A percentile compares a stretch with the other conserved stretches of the same genome.
These are phyloP conservation scores for Tetraselmis striata DNA, from an alignment of 139 green algal genomes.

Conservation along the genomic window DNA sequence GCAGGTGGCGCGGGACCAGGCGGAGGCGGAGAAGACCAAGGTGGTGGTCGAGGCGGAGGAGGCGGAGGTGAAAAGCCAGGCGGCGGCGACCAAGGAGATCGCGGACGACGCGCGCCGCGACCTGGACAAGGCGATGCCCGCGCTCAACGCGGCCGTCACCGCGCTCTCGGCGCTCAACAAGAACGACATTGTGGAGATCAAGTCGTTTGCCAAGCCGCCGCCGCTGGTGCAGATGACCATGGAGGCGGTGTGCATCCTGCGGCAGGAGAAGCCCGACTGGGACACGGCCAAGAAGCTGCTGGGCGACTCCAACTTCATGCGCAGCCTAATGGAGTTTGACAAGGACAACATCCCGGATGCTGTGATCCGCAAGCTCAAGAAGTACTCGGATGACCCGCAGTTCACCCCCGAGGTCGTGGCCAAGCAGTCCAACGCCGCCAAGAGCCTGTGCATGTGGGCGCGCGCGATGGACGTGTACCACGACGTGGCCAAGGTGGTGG, in stretches of 20 bases:
- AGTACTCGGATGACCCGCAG: constrained; percentile 52
- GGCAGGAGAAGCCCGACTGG: constrained; percentile 74
- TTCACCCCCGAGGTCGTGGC: constrained; percentile 67
- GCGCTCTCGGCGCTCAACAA: constrained; percentile 77
- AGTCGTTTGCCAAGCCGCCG: constrained; percentile 14
- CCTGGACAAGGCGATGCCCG: constrained; percentile 76
- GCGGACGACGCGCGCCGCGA: constrained; percentile 73
- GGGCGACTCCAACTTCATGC: constrained; percentile 65
- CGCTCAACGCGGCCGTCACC: constrained; percentile 62
- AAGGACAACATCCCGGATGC: constrained; percentile 71
- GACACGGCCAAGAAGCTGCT: constrained; percentile 74
- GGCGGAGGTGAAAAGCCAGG: constrained; percentile 57
- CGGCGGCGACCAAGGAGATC: constrained; percentile 47
- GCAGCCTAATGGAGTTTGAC: constrained; percentile 62
- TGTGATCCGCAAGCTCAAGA: constrained; percentile 49
- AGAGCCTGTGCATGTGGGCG: constrained; percentile 79
- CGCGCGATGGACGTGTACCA: constrained; percentile 75
- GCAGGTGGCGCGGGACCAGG: constrained; percentile 57
- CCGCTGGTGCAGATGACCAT: constrained; percentile 32
- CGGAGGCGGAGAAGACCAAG: constrained; percentile 66
- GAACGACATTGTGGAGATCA: constrained; percentile 49
- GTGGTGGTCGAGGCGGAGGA: constrained; percentile 58
- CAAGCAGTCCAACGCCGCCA: constrained; percentile 65
- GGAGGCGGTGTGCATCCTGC: constrained; percentile 54
- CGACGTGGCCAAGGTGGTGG: constrained; percentile 59